Conservation (phyloP, 2,329 filamentous ascomycete species). For the Aspergillus amoenus region DNA sequence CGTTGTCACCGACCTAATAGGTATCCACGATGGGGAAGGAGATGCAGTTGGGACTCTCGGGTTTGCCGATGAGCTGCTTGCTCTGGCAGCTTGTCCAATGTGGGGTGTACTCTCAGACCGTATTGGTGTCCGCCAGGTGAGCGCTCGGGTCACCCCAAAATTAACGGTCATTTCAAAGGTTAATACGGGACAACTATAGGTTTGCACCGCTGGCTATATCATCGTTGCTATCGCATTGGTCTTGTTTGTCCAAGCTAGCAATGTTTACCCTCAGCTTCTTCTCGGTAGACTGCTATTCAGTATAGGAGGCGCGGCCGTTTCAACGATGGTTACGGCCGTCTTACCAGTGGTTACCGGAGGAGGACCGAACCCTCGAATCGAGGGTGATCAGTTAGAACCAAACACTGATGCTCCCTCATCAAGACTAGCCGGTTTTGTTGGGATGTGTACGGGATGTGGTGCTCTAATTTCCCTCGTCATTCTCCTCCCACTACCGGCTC, state of each 20-base stretch:
- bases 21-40: slow-evolving; percentile 55
- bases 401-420: slow-evolving; percentile 48
- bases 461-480: slow-evolving; percentile 78
- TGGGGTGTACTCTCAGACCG: slow-evolving; percentile 53
- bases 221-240: slow-evolving; percentile 77
- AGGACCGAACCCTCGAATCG: slow-evolving; percentile 22
- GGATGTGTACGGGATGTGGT: slow-evolving; percentile 87
- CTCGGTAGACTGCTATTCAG: slow-evolving; percentile 85
- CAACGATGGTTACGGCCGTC: slow-evolving; percentile 97
- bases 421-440: slow-evolving; percentile 82
- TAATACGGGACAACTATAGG: slow-evolving; percentile 30
- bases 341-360: slow-evolving; percentile 67
- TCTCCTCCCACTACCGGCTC: slow-evolving; percentile 84
- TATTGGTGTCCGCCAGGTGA: slow-evolving; percentile 49
- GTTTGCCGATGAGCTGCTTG: slow-evolving; percentile 51
- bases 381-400: slow-evolving; percentile 6
- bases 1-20: slow-evolving; percentile 63
- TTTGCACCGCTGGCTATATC: slow-evolving; percentile 71
- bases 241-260: slow-evolving; percentile 78
- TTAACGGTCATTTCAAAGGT: slow-evolving; percentile 6
- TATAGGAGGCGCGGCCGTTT: slow-evolving; percentile 85
- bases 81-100: slow-evolving; percentile 48
- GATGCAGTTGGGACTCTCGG: slow-evolving; percentile 59
- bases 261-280: slow-evolving; percentile 86
- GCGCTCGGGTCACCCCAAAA: slow-evolving; percentile 14